Percentiles rank a stretch among this genome's conserved stretches.
phyloP scores from a whole-genome alignment of 306 rosid species.

The Citrullus mucosospermus region DNA sequence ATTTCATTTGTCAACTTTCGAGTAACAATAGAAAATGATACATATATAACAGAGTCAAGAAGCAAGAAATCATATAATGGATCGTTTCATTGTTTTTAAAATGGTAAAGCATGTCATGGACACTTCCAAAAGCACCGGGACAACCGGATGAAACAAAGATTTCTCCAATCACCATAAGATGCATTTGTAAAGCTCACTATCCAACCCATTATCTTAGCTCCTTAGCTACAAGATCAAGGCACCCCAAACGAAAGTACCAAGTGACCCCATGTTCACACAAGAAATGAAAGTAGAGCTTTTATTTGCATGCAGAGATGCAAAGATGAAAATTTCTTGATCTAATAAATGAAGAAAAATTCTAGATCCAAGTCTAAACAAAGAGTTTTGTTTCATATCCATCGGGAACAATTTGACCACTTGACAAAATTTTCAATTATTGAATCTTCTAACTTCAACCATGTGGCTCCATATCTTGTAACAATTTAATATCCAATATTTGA shows the following conservation, averaged over 20 bases:
- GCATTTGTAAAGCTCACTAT: neutral
- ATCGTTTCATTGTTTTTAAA: neutral
- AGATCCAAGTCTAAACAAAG: neutral
- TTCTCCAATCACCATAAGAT: neutral
- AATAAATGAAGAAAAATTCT: neutral
- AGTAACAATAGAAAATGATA: neutral
- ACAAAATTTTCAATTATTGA: neutral
- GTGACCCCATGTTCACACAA: neutral
- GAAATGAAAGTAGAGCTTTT: neutral
- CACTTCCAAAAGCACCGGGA: neutral
- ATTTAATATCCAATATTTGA: neutral
- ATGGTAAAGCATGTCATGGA: neutral
- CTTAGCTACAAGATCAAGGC: neutral
- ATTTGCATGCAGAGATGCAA: neutral
- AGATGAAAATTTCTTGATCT: neutral
- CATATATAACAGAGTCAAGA: neutral
- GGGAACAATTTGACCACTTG: neutral
- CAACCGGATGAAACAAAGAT: neutral
- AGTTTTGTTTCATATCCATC: neutral
- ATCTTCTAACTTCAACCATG: neutral
- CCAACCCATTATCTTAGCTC: neutral
- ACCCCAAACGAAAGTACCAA: neutral
- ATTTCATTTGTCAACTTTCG: neutral
- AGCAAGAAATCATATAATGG: neutral
- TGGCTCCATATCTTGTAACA: neutral